Evolutionary conservation across 2,329 filamentous ascomycete species (phyloP), one percentile per base, ranked within the genome.

Genomic region (Ascochyta viciae-villosae): DNA sequence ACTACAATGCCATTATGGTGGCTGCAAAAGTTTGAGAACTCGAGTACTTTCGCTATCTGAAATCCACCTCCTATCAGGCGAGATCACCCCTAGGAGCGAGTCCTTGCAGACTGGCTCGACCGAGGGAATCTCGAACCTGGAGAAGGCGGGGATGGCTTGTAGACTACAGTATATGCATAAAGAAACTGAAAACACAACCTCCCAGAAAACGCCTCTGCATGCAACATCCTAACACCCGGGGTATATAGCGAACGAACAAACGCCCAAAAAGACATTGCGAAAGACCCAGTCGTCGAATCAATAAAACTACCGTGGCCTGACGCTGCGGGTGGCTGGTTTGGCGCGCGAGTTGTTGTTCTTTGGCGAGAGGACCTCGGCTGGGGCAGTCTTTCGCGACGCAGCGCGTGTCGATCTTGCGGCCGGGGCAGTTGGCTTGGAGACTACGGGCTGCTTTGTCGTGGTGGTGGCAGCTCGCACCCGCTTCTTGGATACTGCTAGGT

Each of bases 401-500:
- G 66, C 65, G n/a, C 66, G 65, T 2, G 66, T 70, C 29, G 62
- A 56, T 39, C 66, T 57, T 7, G 55, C 56, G 10, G 60, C 55
- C 24, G 53, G 53, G 16, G 57, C 43, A 29, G 55, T 40, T 5
- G 60, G 46, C 33, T 63, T 64, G 41, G 45, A 34, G 13, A 48
- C 44, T 9, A 49, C 29, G 26, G 60, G 40, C 3, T 60, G 42
- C 9, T 66, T 68, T 22, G 42, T 23, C 1, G 51, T 43, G 3
- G 48, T 46, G n/a, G 56, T 55, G 4, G 58, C 50, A 9, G 54
- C 51, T 19, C 62, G 60, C 9, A 46, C 54, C 27, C 66, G 62
- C 42, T 68, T 68, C 52, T 67, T 69, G 31, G 63, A 56, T 2
- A 64, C 58, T 16, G 56, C 65, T 4, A 65, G 58, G 13, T 64